Evolutionary conservation across 2,329 filamentous ascomycete species (phyloP).

Genomic region (Verticillium isaacii): DNA sequence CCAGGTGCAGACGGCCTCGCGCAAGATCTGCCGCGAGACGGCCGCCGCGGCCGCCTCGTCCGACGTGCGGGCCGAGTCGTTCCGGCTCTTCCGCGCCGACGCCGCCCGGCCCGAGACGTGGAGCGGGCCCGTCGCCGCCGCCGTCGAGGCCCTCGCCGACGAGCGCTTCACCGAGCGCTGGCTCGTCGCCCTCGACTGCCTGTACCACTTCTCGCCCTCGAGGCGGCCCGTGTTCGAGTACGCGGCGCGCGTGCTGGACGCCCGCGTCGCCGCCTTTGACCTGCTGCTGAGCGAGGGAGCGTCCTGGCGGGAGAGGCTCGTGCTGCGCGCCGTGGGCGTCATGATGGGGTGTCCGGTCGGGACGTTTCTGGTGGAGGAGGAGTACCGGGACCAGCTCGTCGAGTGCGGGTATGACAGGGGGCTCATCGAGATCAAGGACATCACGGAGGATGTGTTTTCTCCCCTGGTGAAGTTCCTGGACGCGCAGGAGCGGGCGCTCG

Average conservation of each 20-base stretch:
- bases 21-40: slow-evolving; percentile 18
- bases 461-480: slow-evolving; percentile 41
- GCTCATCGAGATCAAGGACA: slow-evolving; percentile 39
- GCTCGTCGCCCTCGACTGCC: slow-evolving; percentile 50
- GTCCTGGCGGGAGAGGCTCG: slow-evolving; percentile 19
- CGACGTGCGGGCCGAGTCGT: slow-evolving; percentile 11
- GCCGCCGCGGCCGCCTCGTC: not conserved
- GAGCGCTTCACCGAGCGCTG: slow-evolving; percentile 30
- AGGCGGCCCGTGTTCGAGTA: slow-evolving; percentile 39
- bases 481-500: slow-evolving; percentile 24
- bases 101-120: slow-evolving; percentile 42
- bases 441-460: slow-evolving; percentile 48
- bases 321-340: slow-evolving; percentile 36
- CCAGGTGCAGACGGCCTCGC: slow-evolving; percentile 36
- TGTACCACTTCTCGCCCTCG: slow-evolving; percentile 54
- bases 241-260: slow-evolving; percentile 32
- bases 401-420: slow-evolving; percentile 40
- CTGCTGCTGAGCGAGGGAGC: slow-evolving; percentile 34
- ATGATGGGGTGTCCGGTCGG: slow-evolving; percentile 41
- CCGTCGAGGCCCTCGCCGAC: slow-evolving; percentile 20
- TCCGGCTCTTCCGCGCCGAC: slow-evolving; percentile 41
- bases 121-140: slow-evolving; percentile 18
- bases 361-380: slow-evolving; percentile 40
- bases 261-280: slow-evolving; percentile 52
- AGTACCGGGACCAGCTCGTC: slow-evolving; percentile 40